Percentiles rank a stretch among this genome's conserved stretches.
phyloP scores from a whole-genome alignment of 257 asterid genomes.

The Solanum neorickii region DNA sequence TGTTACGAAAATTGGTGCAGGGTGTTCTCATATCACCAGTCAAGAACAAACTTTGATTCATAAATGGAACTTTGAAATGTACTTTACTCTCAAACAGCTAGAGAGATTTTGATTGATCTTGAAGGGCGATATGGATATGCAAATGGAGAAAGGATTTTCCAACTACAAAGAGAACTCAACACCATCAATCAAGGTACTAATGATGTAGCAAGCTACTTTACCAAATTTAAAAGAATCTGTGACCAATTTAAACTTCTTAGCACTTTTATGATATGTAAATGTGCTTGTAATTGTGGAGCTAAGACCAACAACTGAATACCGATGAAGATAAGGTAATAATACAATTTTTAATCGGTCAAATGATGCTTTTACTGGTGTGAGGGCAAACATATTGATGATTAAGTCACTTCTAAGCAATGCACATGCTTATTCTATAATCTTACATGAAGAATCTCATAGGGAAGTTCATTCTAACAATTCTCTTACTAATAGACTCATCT shows the following conservation, averaged over 20 bases:
- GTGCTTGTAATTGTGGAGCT: background rate
- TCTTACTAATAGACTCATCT: no score
- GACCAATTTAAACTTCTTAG: background rate
- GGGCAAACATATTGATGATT: background rate
- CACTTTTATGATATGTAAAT: background rate
- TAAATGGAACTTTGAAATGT: background rate
- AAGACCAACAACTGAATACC: background rate
- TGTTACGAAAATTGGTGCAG: background rate
- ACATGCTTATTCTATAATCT: background rate
- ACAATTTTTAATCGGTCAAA: background rate
- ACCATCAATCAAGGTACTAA: background rate
- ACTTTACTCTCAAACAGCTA: background rate
- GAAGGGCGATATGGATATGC: background rate
- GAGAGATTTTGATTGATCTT: background rate
- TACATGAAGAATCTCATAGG: background rate
- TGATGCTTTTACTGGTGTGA: background rate
- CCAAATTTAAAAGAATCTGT: background rate
- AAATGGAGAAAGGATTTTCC: background rate
- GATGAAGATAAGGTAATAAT: background rate
- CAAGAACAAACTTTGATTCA: background rate
- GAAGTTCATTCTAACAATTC: no score
- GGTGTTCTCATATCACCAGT: background rate
- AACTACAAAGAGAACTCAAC: background rate
- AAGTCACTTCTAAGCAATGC: background rate
- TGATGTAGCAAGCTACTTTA: background rate